Percentiles rank a stretch among this genome's conserved stretches.
phyloP scores from a whole-genome alignment of 2,329 filamentous ascomycete genomes.

The Neonectria ditissima region DNA sequence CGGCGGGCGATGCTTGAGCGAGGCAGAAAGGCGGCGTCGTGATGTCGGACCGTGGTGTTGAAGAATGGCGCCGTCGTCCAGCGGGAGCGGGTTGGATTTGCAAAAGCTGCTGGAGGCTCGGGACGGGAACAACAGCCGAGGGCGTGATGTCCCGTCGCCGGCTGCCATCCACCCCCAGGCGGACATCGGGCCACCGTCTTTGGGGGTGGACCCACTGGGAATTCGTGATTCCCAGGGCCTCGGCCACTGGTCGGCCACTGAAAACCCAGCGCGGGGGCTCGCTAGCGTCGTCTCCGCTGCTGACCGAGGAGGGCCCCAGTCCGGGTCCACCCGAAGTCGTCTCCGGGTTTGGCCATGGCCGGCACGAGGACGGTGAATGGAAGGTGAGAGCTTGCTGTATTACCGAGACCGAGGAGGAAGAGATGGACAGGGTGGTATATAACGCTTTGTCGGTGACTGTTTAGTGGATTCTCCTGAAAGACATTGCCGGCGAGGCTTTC shows the following conservation, averaged over 20 bases:
- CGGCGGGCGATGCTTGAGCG: not conserved
- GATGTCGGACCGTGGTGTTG: constrained; percentile 25
- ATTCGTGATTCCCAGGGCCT: not conserved
- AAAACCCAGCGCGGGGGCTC: constrained; percentile 14
- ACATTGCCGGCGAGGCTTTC: not conserved
- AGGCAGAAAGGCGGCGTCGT: constrained; percentile 17
- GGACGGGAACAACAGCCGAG: constrained; percentile 21
- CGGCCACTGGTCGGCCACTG: constrained; percentile 13
- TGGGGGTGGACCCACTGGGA: constrained; percentile 18
- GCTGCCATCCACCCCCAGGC: no score
- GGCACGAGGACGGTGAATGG: not conserved
- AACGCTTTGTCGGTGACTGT: not conserved
- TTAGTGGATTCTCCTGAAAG: not conserved
- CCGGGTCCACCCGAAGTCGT: constrained; percentile 25
- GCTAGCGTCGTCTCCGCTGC: constrained; percentile 13
- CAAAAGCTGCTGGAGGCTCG: constrained; percentile 8
- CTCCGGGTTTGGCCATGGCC: constrained; percentile 20
- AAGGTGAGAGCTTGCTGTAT: no score
- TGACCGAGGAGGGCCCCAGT: constrained; percentile 10
- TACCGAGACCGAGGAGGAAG: not conserved
- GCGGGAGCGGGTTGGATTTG: constrained; percentile 11
- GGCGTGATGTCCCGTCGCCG: constrained; percentile 6
- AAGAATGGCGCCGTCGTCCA: constrained; percentile 18
- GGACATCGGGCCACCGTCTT: constrained; percentile 18
- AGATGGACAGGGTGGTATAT: not conserved